Evolutionary conservation across 768 basidiomycete species (phyloP).

Genomic region (Russula abietina): DNA sequence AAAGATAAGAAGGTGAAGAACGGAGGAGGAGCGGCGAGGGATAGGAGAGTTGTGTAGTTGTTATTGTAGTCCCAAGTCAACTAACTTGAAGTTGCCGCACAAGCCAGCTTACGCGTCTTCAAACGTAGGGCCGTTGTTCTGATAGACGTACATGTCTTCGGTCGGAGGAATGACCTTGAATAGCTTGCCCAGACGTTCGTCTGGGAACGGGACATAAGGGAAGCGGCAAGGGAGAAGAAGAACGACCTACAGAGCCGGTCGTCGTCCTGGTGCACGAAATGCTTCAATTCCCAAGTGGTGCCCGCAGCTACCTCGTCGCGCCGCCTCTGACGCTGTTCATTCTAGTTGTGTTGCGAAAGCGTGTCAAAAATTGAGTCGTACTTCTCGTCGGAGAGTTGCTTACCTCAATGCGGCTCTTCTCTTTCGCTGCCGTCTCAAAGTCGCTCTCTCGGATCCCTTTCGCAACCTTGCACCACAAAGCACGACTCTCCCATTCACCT

Average conservation of each 20-base stretch:
- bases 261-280: conserved; percentile 63
- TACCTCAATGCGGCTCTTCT: conserved; percentile 91
- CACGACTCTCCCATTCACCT: conserved; percentile 82
- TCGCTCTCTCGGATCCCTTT: conserved; percentile 89
- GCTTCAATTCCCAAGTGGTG: conserved; percentile 66
- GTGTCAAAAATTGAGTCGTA: neutral
- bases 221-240: neutral
- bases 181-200: conserved; percentile 57
- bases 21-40: neutral
- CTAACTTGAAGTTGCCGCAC: neutral
- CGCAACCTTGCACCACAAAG: conserved; percentile 79
- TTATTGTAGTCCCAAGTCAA: neutral
- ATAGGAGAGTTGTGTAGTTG: neutral
- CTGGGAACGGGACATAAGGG: conserved; percentile 32
- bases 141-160: conserved; percentile 74
- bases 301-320: conserved; percentile 75
- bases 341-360: conserved; percentile 42
- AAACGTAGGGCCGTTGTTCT: conserved; percentile 42
- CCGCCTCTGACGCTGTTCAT: conserved; percentile 84
- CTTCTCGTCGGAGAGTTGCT: neutral
- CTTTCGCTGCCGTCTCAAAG: conserved; percentile 82
- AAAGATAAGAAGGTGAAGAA: neutral
- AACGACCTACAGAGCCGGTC: conserved; percentile 64
- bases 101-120: conserved; percentile 11
- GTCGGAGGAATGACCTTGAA: conserved; percentile 60